Evolutionary conservation across 371 early-diverging fungal genomes (phyloP).

Genomic region (Mucor plumbeus): DNA sequence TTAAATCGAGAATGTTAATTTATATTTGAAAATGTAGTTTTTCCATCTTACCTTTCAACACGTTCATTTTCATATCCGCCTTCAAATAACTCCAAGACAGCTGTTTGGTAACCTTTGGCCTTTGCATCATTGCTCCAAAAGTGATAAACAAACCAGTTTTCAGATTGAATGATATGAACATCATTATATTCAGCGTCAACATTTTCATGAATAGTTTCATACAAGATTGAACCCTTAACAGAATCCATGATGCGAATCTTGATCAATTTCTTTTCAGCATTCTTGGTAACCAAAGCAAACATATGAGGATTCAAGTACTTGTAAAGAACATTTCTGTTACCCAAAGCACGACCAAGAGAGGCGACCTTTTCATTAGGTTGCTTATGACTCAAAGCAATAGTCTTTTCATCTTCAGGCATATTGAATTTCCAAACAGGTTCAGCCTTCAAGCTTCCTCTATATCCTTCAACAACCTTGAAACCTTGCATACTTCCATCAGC

Average conservation of each 20-base stretch:
- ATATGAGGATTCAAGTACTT: slow-evolving; percentile 96
- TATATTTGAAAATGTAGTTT: not conserved
- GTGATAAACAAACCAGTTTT: slow-evolving; percentile 90
- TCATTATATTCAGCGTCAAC: slow-evolving; percentile 62
- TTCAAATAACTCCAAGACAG: slow-evolving; percentile 87
- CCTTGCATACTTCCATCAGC: slow-evolving; percentile 48
- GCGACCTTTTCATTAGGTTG: slow-evolving; percentile 69
- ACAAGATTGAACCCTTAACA: slow-evolving; percentile 83
- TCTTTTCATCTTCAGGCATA: slow-evolving; percentile 63
- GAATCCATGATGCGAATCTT: slow-evolving; percentile 82
- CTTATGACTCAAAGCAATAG: slow-evolving; percentile 52
- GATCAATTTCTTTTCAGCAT: slow-evolving; percentile 37
- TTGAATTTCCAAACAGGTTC: slow-evolving; percentile 63
- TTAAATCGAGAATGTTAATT: not conserved
- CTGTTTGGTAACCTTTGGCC: slow-evolving; percentile 62
- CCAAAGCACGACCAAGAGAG: slow-evolving; percentile 89
- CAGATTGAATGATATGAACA: slow-evolving; percentile 73
- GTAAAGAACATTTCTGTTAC: slow-evolving; percentile 93
- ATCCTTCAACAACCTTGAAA: slow-evolving; percentile 56
- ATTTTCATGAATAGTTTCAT: slow-evolving; percentile 70
- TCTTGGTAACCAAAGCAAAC: slow-evolving; percentile 66
- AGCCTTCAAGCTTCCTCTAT: slow-evolving; percentile 57
- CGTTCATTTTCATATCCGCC: slow-evolving; percentile 77
- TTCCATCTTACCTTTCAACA: slow-evolving; percentile 60
- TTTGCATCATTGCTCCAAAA: slow-evolving; percentile 82